A percentile compares a stretch with the other conserved stretches of the same genome.
Conservation (phyloP, 208 protist genomes). For the Leishmania aethiopica region DNA sequence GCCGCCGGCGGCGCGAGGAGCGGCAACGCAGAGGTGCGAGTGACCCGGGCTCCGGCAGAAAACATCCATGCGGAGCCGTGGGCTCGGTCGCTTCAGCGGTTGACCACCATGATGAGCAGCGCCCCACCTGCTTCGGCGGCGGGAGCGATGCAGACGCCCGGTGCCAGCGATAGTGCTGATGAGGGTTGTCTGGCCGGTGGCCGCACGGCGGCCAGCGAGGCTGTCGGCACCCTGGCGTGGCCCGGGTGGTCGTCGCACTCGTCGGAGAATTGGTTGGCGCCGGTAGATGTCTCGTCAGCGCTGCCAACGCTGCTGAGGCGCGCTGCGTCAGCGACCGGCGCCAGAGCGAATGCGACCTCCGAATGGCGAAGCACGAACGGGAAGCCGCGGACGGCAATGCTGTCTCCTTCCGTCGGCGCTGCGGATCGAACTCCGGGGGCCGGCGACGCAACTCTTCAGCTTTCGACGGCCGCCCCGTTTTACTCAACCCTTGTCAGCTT, state of each 20-base stretch:
- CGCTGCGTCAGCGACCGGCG: background rate
- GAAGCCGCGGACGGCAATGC: background rate
- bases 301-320: conserved; percentile 21
- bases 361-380: background rate
- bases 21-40: background rate
- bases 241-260: conserved; percentile 18
- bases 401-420: background rate
- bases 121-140: background rate
- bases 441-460: background rate
- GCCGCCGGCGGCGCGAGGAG: background rate
- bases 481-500: background rate
- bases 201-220: background rate
- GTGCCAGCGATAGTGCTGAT: background rate
- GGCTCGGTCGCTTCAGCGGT: background rate
- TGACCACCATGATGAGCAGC: conserved; percentile 15
- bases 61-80: conserved; percentile 3
- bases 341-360: background rate
- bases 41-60: background rate
- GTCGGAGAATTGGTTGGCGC: conserved; percentile 25
- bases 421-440: background rate
- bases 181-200: background rate
- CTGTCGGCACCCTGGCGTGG: conserved; percentile 1
- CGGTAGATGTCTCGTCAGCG: conserved; percentile 20
- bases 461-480: background rate
- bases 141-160: background rate